These are phyloP conservation scores for Podila verticillata DNA, from an alignment of 192 early-diverging fungal genomes.

Conservation along the genomic window DNA sequence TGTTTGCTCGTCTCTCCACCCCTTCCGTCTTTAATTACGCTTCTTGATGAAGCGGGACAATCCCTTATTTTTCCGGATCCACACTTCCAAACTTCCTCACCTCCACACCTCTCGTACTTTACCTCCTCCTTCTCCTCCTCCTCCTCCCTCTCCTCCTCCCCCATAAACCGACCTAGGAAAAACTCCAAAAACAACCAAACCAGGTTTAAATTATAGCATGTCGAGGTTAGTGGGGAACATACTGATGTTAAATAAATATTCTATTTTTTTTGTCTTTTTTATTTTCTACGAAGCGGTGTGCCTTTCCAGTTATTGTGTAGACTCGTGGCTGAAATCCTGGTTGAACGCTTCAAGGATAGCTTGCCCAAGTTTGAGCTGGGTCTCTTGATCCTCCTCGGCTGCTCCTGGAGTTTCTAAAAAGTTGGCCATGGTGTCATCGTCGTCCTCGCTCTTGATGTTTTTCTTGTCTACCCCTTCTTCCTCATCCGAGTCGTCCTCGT, in stretches of 20 bases:
- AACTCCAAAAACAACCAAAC: too few relatives aligned
- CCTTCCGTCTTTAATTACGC: neutral
- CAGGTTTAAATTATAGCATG: too few relatives aligned
- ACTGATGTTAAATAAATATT: too few relatives aligned
- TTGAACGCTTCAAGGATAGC: conserved; percentile 42
- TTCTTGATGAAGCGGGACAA: too few relatives aligned
- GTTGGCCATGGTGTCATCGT: conserved; percentile 1
- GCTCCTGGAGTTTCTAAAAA: neutral
- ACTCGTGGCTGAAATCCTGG: conserved; percentile 31
- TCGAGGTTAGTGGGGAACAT: too few relatives aligned
- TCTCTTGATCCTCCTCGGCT: neutral
- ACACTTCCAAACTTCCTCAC: too few relatives aligned
- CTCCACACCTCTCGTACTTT: too few relatives aligned
- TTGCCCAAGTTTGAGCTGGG: conserved; percentile 24
- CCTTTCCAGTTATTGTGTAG: neutral
- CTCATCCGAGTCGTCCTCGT: conserved; percentile 8
- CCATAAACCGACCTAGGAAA: too few relatives aligned
- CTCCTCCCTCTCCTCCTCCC: too few relatives aligned
- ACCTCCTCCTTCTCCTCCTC: too few relatives aligned
- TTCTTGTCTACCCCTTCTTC: too few relatives aligned
- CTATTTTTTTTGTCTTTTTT: neutral
- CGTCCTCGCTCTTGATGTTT: neutral
- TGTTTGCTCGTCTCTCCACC: neutral
- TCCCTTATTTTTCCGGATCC: too few relatives aligned
- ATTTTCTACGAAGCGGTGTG: neutral